phyloP scores from a whole-genome alignment of 768 basidiomycete species.

The Mycena leptocephala region DNA sequence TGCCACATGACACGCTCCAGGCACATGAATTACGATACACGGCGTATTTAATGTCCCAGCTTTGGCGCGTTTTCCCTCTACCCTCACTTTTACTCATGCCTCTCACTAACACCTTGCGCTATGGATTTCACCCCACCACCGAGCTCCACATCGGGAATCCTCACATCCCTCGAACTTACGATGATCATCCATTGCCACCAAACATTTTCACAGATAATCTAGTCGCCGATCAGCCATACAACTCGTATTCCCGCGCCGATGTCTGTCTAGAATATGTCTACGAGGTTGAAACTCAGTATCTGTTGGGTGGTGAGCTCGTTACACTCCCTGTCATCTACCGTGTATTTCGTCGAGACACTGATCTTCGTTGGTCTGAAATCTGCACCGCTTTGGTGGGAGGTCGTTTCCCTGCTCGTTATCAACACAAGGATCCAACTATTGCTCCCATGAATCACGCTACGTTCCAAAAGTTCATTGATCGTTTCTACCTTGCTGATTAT shows the following conservation, averaged over 20 bases:
- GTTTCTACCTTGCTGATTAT: too few relatives aligned
- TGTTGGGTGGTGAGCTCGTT: background rate
- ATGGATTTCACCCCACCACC: background rate
- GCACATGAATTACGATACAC: too few relatives aligned
- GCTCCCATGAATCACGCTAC: background rate
- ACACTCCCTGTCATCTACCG: background rate
- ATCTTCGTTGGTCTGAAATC: conserved; percentile 6
- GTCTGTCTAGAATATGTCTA: background rate
- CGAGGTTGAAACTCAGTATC: background rate
- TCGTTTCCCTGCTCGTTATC: background rate
- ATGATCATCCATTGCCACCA: background rate
- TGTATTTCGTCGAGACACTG: background rate
- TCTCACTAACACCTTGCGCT: background rate
- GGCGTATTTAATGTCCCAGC: too few relatives aligned
- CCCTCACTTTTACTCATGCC: background rate
- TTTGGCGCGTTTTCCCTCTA: too few relatives aligned
- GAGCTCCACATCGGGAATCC: background rate
- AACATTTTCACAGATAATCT: background rate
- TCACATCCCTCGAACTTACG: background rate
- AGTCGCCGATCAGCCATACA: background rate
- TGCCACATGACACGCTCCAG: too few relatives aligned
- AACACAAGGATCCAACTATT: background rate
- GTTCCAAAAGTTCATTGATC: background rate
- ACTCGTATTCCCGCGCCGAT: background rate
- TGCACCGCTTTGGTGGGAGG: background rate